A percentile compares a stretch with the other conserved stretches of the same genome.
These are phyloP conservation scores for Hsuehochloa calcarea DNA, from an alignment of 176 grass and related monocot genomes.

Conservation along the genomic window DNA sequence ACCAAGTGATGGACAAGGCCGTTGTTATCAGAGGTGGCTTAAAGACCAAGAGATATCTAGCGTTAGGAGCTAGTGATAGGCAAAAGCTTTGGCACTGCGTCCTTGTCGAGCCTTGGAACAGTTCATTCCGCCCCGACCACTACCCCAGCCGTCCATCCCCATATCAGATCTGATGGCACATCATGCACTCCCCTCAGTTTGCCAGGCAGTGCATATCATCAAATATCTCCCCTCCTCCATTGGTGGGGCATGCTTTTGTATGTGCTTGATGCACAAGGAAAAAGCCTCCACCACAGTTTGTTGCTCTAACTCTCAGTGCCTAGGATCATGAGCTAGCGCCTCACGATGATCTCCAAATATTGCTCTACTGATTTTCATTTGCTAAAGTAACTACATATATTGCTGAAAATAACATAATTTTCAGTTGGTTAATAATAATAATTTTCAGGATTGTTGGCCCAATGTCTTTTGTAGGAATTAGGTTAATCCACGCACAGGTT, in stretches of 20 bases:
- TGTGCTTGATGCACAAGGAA: slow-evolving; percentile 19
- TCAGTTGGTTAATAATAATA: neutral
- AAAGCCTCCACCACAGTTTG: slow-evolving; percentile 14
- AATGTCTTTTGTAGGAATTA: neutral
- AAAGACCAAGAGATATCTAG: slow-evolving; percentile 27
- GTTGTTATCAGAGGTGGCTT: slow-evolving; percentile 41
- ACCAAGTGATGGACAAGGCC: slow-evolving; percentile 17
- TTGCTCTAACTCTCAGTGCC: neutral
- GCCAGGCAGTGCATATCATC: slow-evolving; percentile 29
- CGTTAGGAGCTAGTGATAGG: slow-evolving; percentile 14
- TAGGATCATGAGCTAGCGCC: neutral
- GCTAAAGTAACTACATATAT: neutral
- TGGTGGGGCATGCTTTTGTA: slow-evolving; percentile 24
- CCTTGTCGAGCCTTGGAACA: slow-evolving; percentile 19
- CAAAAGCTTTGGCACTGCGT: slow-evolving; percentile 42
- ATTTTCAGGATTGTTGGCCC: neutral
- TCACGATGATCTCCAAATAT: neutral
- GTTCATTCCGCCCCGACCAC: slow-evolving; percentile 14
- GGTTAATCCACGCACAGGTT: neutral
- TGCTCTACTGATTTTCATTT: slow-evolving; percentile 17
- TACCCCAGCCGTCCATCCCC: slow-evolving; percentile 37
- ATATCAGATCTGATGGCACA: slow-evolving; percentile 42
- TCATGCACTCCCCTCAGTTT: slow-evolving; percentile 30
- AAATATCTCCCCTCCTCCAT: neutral
- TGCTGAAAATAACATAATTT: neutral